Base-by-base conservation (phyloP, 495 filamentous ascomycete species). In the Recurvomyces mirabilis region DNA sequence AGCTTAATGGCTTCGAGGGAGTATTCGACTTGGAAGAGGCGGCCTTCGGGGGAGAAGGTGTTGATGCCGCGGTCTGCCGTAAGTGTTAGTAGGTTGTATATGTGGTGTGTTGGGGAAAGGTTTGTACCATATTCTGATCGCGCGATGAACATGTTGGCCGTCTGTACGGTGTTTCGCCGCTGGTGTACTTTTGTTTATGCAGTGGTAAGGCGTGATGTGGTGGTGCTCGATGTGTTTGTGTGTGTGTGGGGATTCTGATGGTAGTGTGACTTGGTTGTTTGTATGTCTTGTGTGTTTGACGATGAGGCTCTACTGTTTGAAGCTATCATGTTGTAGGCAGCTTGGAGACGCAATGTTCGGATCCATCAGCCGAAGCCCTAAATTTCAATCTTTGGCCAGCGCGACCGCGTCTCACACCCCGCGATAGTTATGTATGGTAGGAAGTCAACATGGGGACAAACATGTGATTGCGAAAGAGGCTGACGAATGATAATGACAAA, bases 21-120 rank as follows among this genome's bases (percentile, higher is more conserved):
- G 77, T 98, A 98, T 82, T 98, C 91, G 69, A 98, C 91, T 74
- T 98, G 91, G 78, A 98, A 98, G 65, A 98, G 82, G 70, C 91
- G 91, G 57, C 91, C 91, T 75, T 98, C 91, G 37, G 91, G 91
- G 54, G 91, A 98, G 82, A 98, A 98, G 75, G 91, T 98, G 75
- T 96, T 98, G 77, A 96, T 94, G 60, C 91, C 93, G 67, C 93
- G 93, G 71, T 98, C 91, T 98, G 55, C 42, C 31, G n/a, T n/a
- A 19, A 13, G 10, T 22, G 36, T 47, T 22, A 41, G 44, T 40
- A 13, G 14, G 4, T n/a, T 29, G 28, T 29, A 29, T 29, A 29
- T 7, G 7, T 29, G 7, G 7, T 29, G 13, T 25, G 21, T 13
- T 38, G 18, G 5, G 56, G 43, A 48, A 40, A 43, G 47, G 38